These are phyloP conservation scores for Blastocystis sp. DNA, from an alignment of 352 stramenopile genomes.

Conservation along the genomic window DNA sequence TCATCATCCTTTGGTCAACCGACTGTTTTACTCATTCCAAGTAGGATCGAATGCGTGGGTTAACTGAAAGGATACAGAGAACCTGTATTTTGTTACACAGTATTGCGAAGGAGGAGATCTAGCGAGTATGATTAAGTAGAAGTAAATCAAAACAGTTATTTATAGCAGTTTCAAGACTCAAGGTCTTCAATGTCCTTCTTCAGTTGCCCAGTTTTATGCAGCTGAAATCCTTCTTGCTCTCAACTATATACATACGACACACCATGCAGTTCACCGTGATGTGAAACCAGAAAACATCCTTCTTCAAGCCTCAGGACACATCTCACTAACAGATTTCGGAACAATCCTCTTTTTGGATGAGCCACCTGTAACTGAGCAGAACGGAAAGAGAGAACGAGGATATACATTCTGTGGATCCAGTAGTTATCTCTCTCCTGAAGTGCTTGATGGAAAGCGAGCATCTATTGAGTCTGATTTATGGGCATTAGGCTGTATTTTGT, in stretches of 20 bases:
- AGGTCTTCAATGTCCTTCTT: background rate
- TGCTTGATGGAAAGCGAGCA: constrained; percentile 80
- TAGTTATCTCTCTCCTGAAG: constrained; percentile 85
- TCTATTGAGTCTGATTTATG: constrained; percentile 81
- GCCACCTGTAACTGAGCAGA: background rate
- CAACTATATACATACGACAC: constrained; percentile 69
- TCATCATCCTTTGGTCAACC: constrained; percentile 69
- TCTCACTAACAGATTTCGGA: constrained; percentile 71
- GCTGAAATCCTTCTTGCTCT: constrained; percentile 66
- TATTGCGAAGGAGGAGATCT: constrained; percentile 62
- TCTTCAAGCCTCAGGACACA: constrained; percentile 69
- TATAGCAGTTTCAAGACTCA: background rate
- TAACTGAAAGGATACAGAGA: constrained; percentile 39
- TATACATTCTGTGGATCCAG: constrained; percentile 77
- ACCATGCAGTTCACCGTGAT: constrained; percentile 70
- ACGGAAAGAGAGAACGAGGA: background rate
- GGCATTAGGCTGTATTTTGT: constrained; percentile 85
- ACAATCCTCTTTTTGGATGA: constrained; percentile 64
- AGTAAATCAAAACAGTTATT: background rate
- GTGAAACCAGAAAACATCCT: constrained; percentile 72
- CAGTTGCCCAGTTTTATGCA: constrained; percentile 35
- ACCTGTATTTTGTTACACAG: constrained; percentile 60
- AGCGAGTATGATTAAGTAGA: constrained; percentile 21
- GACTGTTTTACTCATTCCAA: constrained; percentile 71
- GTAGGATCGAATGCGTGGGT: background rate